Base-by-base conservation (phyloP, 129 eudicot genomes). In the Helichrysum umbraculigerum region DNA sequence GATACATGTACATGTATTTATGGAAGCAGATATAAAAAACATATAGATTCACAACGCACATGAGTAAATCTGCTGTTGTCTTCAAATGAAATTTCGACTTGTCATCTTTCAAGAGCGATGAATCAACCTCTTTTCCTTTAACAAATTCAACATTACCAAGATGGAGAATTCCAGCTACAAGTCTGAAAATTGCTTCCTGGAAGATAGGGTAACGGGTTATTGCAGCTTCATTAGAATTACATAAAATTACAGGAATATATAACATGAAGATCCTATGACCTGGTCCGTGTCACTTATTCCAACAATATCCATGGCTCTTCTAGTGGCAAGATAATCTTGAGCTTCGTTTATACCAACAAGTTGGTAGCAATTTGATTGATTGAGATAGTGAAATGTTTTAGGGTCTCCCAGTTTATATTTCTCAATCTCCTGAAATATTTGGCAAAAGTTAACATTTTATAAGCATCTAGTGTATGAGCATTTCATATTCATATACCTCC, bases 281-380 rank as follows among this genome's bases (percentile, higher is more conserved):
- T 94, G 98, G 16, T 94, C 96, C 57, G 79, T 64, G 76, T 87
- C 86, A 70, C 89, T 94, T 82, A 94, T 94, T 72, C 98, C 98
- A 73, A 94, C 98, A 82, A 94, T 68, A 83, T 91, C 98, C 98
- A 94, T 94, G 78, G 98, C 98, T 83, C 98, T 85, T 81, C 97
- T 87, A 62, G 98, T 94, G 30, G 93, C 98, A 81, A 94, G 92
- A 84, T 88, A 94, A 34, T 94, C 98, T 15, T 94, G 86, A 68
- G 93, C 93, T 83, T 91, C 98, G 77, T 84, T 91, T 76, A 91
- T 61, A 68, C 97, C 96, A 84, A 81, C 93, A 39, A 94, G 91
- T 85, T 94, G 87, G 79, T 66, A 76, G 85, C 98, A 94, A 74
- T 74, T 87, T 67, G 97, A 86, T 79, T 94, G 97, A 82, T 94